phyloP scores from a whole-genome alignment of 805 yeast species.

The Candida koratica region DNA sequence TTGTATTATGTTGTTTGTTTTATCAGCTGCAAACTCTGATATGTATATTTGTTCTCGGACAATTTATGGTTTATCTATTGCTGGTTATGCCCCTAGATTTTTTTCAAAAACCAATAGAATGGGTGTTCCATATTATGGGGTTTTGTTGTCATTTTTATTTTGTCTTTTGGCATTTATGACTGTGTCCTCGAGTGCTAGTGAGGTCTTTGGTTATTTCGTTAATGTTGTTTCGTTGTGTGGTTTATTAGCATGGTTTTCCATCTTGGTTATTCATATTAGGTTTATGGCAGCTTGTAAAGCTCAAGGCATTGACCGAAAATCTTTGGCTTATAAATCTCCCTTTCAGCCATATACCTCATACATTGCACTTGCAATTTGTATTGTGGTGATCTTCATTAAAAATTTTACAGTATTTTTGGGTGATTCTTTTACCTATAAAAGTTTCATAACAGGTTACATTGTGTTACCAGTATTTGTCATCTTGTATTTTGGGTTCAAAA shows the following conservation, averaged over 20 bases:
- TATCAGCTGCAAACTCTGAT: slow-evolving; percentile 80
- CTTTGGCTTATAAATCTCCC: slow-evolving; percentile 60
- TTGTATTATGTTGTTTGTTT: slow-evolving; percentile 69
- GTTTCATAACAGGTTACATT: slow-evolving; percentile 74
- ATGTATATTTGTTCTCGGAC: slow-evolving; percentile 75
- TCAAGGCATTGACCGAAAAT: slow-evolving; percentile 58
- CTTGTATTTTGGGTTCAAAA: slow-evolving; percentile 57
- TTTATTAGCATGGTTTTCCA: slow-evolving; percentile 69
- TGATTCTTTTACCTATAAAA: slow-evolving; percentile 51
- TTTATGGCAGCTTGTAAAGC: slow-evolving; percentile 63
- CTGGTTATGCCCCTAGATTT: slow-evolving; percentile 69
- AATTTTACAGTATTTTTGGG: slow-evolving; percentile 71
- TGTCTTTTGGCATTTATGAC: slow-evolving; percentile 70
- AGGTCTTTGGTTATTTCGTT: slow-evolving; percentile 64
- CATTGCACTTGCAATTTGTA: slow-evolving; percentile 51
- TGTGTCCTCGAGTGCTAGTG: slow-evolving; percentile 51
- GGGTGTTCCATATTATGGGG: slow-evolving; percentile 69
- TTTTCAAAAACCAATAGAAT: slow-evolving; percentile 59
- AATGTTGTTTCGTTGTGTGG: slow-evolving; percentile 76
- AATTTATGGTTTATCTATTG: slow-evolving; percentile 64
- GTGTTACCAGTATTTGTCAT: slow-evolving; percentile 63
- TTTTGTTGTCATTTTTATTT: slow-evolving; percentile 49
- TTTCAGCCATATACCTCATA: slow-evolving; percentile 67
- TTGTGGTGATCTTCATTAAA: slow-evolving; percentile 57
- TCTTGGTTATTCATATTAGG: slow-evolving; percentile 61